Evolutionary conservation across 768 basidiomycete genomes (phyloP), one percentile per base, ranked within the genome.

Genomic region (Suillus variegatus): DNA sequence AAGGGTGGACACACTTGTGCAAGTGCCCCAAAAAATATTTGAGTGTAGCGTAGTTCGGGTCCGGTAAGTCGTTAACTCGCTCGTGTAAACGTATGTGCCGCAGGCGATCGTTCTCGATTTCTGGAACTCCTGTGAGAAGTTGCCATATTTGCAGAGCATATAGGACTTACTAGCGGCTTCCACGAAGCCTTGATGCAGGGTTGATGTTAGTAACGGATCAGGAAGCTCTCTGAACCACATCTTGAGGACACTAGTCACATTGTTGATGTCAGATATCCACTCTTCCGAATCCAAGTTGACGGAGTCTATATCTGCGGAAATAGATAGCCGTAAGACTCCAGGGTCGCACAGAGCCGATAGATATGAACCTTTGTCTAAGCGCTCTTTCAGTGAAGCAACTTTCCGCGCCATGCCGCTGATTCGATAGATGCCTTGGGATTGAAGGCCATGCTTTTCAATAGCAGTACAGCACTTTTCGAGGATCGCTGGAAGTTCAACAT

Each of bases 41-140:
- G 60, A 99, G 82, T 1, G 97, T 97, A 2, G 97, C 94, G 73
- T 99, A 99, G 77, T 99, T 98, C n/a, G 97, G 87, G 78, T 99
- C 97, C 14, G 97, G 97, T 62, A 99, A 84, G 69, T 98, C 97
- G 72, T 99, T 99, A 55, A 99, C 95, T 55, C 95, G 89, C 74
- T 99, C 97, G 73, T 99, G 97, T 61, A 99, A 80, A 60, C 96
- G 88, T 68, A 99, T 99, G 72, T 99, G 97, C 65, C 97, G 87
- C 69, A 99, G 81, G 60, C 97, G 88, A 69, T 97, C 96, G 72
- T 97, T 97, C 63, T 99, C 97, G 67, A 92, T 92, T 74, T 89
- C 92, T 95, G 70, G 18, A 62, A 54, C 55, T 4, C 43, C 35
- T 60, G 38, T 49, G 28, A 22, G 57, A 54, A 38, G 51, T 61